phyloP scores from a whole-genome alignment of 805 yeast genomes.

The Ogataea siamensis region DNA sequence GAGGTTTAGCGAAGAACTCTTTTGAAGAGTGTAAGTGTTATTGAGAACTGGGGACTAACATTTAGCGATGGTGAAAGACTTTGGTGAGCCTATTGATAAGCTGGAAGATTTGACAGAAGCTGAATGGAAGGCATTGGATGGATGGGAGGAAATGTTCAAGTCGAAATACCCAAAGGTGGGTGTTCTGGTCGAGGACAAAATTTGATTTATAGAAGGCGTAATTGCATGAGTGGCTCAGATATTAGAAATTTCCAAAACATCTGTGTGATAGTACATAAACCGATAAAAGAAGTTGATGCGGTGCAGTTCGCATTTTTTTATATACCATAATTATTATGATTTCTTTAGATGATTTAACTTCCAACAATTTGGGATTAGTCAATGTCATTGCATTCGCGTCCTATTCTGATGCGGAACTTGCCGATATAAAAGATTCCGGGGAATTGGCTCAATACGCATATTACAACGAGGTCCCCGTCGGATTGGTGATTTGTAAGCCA shows the following conservation, averaged over 20 bases:
- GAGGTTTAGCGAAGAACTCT: slow-evolving; percentile 87
- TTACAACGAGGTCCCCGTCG: slow-evolving; percentile 78
- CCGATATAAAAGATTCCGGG: slow-evolving; percentile 43
- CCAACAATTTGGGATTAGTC: slow-evolving; percentile 58
- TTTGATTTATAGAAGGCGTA: neutral
- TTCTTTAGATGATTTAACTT: slow-evolving; percentile 56
- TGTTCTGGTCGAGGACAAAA: slow-evolving; percentile 46
- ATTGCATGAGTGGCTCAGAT: too few relatives aligned
- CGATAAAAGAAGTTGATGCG: too few relatives aligned
- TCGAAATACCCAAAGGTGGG: slow-evolving; percentile 85
- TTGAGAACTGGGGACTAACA: slow-evolving; percentile 5
- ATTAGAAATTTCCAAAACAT: too few relatives aligned
- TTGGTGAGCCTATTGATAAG: slow-evolving; percentile 76
- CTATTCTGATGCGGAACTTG: slow-evolving; percentile 53
- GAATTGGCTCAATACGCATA: slow-evolving; percentile 56
- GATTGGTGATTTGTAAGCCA: slow-evolving; percentile 60
- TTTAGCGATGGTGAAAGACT: slow-evolving; percentile 53
- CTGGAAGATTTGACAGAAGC: slow-evolving; percentile 56
- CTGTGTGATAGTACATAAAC: too few relatives aligned
- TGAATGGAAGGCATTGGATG: slow-evolving; percentile 67
- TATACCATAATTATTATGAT: slow-evolving; percentile 31
- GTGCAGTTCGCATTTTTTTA: too few relatives aligned
- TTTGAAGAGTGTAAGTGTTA: slow-evolving; percentile 54
- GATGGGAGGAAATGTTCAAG: slow-evolving; percentile 83
- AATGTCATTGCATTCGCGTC: slow-evolving; percentile 56